Evolutionary conservation across 768 basidiomycete genomes (phyloP), one percentile per base, ranked within the genome.

Genomic region (Auriscalpium orientale): DNA sequence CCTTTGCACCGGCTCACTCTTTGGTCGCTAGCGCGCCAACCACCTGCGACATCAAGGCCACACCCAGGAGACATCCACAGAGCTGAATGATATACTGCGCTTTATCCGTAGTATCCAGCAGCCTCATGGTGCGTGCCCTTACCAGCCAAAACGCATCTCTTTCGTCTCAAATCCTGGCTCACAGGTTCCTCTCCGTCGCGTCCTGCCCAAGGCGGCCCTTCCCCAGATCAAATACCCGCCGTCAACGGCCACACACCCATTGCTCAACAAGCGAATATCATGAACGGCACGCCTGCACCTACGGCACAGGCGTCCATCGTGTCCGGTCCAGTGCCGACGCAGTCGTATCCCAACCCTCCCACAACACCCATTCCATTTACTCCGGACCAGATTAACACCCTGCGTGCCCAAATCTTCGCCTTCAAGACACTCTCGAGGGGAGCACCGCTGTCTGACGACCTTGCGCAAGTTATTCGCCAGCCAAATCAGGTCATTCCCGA

Each of bases 321-420:
- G 12, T 73, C 78, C 6, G 83, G 81, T 7, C 73, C 79, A 46
- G 67, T 76, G 21, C 77, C 84, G 12, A 65, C 75, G 1, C 81
- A 78, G 49, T 58, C 78, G 12, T 72, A 76, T 40, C 81, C 81
- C 12, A 68, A 75, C 18, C 74, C 79, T n/a, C 79, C 86, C 3
- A 76, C 81, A 33, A 85, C 87, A 0, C 87, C 89, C 40, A 82
- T 91, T 34, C 86, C 87, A 5, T 92, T 95, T 66, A 85, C 88
- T 4, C 72, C 67, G 0, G 85, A 88, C 57, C 91, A 91, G 64
- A 83, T 91, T 48, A 76, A 74, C 55, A 80, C 85, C 10, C 78
- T 93, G n/a, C 80, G 87, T 13, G 83, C 87, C 0, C 91, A 93
- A 62, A 91, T 93, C 15, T 79, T 85, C 49, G 90, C 91, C 4